phyloP scores from a whole-genome alignment of 352 stramenopile genomes.

The Phytophthora hibernalis region DNA sequence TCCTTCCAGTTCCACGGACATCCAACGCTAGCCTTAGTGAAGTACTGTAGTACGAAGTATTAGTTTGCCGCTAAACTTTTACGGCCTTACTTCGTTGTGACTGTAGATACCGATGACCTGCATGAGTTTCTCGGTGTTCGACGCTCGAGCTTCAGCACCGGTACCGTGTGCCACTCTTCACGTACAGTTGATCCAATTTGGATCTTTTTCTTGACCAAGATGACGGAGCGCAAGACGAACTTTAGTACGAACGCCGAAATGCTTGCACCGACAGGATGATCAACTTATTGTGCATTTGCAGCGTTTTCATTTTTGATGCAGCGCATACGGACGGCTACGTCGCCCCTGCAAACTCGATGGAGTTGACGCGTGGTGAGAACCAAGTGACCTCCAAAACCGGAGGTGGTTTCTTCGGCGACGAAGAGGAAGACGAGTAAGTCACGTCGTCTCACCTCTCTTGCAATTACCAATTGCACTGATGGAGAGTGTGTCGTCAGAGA shows the following conservation, averaged over 20 bases:
- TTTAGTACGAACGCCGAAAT: conserved; percentile 16
- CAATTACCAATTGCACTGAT: neutral
- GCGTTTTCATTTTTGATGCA: conserved; percentile 51
- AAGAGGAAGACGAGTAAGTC: conserved; percentile 39
- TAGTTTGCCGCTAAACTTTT: neutral
- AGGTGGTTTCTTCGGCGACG: conserved; percentile 35
- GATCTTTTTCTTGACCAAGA: conserved; percentile 18
- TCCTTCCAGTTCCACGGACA: neutral
- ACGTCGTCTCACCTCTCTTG: neutral
- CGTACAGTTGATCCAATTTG: too few species aligned
- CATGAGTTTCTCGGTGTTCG: too few species aligned
- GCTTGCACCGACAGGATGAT: neutral
- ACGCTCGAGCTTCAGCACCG: conserved; percentile 6
- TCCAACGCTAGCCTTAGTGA: conserved; percentile 1
- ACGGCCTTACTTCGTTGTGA: too few species aligned
- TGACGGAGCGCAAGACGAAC: conserved; percentile 17
- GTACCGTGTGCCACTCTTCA: conserved; percentile 19
- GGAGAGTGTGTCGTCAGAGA: conserved; percentile 18
- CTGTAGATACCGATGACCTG: too few species aligned
- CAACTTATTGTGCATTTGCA: neutral
- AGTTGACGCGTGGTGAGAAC: conserved; percentile 3
- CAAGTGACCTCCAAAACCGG: conserved; percentile 1
- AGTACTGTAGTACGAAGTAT: too few species aligned
- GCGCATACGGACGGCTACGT: conserved; percentile 43
- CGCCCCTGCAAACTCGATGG: conserved; percentile 3